Base-by-base conservation (phyloP, 139 green algal species). In the Chlorella sp. region DNA sequence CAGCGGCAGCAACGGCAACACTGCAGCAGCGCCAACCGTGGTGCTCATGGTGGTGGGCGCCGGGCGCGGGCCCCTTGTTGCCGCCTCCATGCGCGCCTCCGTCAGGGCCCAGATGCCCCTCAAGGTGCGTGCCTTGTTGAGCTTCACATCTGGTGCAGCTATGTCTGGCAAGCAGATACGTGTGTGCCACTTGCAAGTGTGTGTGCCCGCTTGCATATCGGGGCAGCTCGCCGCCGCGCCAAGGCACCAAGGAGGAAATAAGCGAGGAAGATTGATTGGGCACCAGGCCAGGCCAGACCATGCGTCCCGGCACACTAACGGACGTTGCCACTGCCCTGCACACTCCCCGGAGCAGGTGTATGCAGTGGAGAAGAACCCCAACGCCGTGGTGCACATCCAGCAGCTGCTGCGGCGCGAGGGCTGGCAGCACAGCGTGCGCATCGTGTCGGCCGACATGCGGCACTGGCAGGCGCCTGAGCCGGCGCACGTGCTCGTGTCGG, bases 351-450 rank as follows among this genome's bases (percentile, higher is more conserved):
- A 98, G 55, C 72, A 74, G 1, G 87, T 99, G 35, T 98, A 91
- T 70, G 96, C 96, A 0, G 88, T 99, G 60, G 96, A 99, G 82
- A 99, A 99, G 82, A 99, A 99, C 82, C 90, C 95, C 26, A 97
- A 97, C 69, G 96, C 96, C 0, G 78, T 99, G 5, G 84, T 98
- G 64, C 93, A 92, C 27, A 88, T 98, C 59, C 90, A 97, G 72
- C 72, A 82, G 49, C 88, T 96, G 55, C 69, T 93, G 24, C 50
- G 62, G 0, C 62, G 62, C 0, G 89, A 97, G 78, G 85, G 87
- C 31, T 96, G 86, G 84, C 31, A 73, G 61, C 36, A 81, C 22
- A 24, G 66, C 30, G 73, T 78, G 66, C 14, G 49, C 2, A 80
- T 98, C 10, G 85, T 97, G 63, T 74, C 82, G 4, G 89, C 82